Percentiles rank a stretch among this genome's conserved stretches.
Evolutionary conservation across 345 rosid species (phyloP).

Genomic region (Eucalyptus fibrosa): DNA sequence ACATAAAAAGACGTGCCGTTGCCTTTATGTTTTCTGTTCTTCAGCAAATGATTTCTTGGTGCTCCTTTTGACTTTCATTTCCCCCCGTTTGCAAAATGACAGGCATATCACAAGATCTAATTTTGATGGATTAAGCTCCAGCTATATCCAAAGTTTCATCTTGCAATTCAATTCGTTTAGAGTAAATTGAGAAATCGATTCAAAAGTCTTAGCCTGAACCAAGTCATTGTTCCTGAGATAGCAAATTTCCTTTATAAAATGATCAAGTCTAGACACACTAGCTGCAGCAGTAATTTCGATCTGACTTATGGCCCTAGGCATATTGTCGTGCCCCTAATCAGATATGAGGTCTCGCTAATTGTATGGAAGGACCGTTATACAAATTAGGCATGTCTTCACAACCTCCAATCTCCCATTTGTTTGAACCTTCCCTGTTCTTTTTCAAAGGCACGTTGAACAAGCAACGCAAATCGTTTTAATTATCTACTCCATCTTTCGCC

Average conservation of each 20-base stretch:
- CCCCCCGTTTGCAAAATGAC: neutral
- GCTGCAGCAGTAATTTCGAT: fast-evolving
- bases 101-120: neutral
- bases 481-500: neutral
- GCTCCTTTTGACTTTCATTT: neutral
- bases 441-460: neutral
- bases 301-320: fast-evolving
- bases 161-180: neutral
- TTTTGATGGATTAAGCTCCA: neutral
- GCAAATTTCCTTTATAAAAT: neutral
- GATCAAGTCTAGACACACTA: fast-evolving
- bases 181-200: neutral
- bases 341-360: too few species aligned
- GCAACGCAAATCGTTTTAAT: neutral
- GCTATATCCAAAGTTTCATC: neutral
- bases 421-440: too few species aligned
- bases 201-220: fast-evolving
- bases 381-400: neutral
- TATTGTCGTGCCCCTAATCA: fast-evolving
- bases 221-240: fast-evolving
- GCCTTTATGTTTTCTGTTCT: neutral
- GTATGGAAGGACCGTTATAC: neutral
- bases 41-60: neutral
- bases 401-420: neutral
- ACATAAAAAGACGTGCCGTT: neutral